phyloP scores from a whole-genome alignment of 108 stramenopile genomes.

The Fragilaria crotonensis region DNA sequence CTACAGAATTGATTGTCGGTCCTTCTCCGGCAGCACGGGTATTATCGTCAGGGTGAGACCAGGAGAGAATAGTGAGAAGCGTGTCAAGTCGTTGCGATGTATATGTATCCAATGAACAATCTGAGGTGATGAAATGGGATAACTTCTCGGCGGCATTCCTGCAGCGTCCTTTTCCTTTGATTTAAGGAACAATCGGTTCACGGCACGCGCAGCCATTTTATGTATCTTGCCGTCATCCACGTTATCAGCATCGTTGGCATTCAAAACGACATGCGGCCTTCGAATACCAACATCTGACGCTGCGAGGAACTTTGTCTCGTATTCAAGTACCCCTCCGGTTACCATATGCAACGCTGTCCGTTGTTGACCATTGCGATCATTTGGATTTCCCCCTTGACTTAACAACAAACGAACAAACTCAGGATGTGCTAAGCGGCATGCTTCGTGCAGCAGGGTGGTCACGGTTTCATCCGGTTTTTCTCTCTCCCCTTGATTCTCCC shows the following conservation, averaged over 20 bases:
- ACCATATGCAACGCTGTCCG: constrained; percentile 38
- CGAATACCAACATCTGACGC: too few relatives aligned
- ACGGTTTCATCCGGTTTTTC: neutral
- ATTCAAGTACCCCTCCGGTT: constrained; percentile 25
- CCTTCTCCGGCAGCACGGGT: constrained; percentile 13
- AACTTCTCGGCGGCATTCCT: neutral
- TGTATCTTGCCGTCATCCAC: constrained; percentile 1
- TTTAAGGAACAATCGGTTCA: constrained; percentile 3
- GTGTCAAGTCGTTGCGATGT: constrained; percentile 22
- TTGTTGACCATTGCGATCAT: constrained; percentile 22
- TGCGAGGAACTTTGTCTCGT: constrained; percentile 4
- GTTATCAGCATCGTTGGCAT: neutral
- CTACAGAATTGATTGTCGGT: constrained; percentile 42
- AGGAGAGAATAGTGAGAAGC: constrained; percentile 21
- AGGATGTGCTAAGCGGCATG: constrained; percentile 29
- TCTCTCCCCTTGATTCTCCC: neutral
- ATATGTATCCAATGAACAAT: constrained; percentile 1
- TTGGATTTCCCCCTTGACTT: constrained; percentile 14
- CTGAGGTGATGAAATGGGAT: too few relatives aligned
- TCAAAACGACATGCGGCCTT: neutral
- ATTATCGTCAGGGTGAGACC: constrained; percentile 23
- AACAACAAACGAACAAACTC: constrained; percentile 26
- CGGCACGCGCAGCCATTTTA: constrained; percentile 13
- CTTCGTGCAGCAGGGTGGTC: constrained; percentile 53
- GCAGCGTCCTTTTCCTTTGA: neutral